Evolutionary conservation across 83 land plant genomes (phyloP), one percentile per base, ranked within the genome.

Genomic region (Diphasiastrum complanatum): DNA sequence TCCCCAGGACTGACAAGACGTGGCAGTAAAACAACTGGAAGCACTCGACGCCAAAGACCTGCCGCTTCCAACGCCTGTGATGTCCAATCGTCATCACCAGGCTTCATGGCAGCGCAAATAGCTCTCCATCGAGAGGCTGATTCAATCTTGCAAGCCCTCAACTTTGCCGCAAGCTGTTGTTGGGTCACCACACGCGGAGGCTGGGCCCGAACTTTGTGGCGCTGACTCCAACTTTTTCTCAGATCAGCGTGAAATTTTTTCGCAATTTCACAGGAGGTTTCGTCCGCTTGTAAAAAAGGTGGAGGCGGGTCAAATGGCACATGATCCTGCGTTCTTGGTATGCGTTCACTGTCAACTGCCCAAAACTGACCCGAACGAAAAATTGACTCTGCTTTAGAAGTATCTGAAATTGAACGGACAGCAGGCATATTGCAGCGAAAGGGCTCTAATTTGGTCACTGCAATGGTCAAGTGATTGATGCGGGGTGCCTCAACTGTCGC

Each of bases 41-140:
- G n/a, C n/a, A 18, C 61, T 0, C 61, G 61, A 0, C 41, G 61
- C 61, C 61, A 57, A 4, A 57, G 38, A 36, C 61, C 61, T 57
- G 61, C 61, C 20, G 43, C 61, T 57, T 57, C 45, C 61, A 32
- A 33, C 25, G 61, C 0, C 43, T 36, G 61, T 33, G 61, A 57
- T 36, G 61, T 0, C 61, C 23, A 24, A 53, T 53, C 41, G 6
- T 57, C 43, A 20, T 18, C 2, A 36, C 43, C 34, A 57, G 61
- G 61, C 61, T 25, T 8, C 35, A 53, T 1, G 0, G 40, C 31
- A 14, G 1, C 41, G 12, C 22, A n/a, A 57, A 57, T 1, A 18
- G 5, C 58, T n/a, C 10, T 20, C 41, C 61, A 57, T 27, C 34
- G 37, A 57, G 20, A 33, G 25, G 5, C 0, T 14, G 61, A 33